Conservation (phyloP, 1,139 yeast genomes). For the Lodderomyces margitis region DNA sequence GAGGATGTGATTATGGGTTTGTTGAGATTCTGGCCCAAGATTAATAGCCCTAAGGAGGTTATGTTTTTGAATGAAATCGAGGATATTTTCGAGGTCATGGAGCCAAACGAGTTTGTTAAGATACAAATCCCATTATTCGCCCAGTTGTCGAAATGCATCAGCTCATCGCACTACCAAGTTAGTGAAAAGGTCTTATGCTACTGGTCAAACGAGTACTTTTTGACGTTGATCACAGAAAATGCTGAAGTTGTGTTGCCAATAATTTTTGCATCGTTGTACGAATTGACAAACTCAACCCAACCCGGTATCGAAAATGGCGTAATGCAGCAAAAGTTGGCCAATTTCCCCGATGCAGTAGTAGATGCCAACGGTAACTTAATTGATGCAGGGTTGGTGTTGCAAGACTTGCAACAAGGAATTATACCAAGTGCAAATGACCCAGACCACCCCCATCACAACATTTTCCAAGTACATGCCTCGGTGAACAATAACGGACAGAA, state of each 20-base stretch:
- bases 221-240: conserved; percentile 83
- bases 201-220: conserved; percentile 94
- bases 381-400: conserved; percentile 36
- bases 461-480: conserved; percentile 19
- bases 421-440: conserved; percentile 18
- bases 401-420: conserved; percentile 18
- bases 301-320: conserved; percentile 49
- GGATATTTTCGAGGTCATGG: conserved; percentile 95
- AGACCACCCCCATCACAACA: conserved; percentile 17
- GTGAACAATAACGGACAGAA: conserved; percentile 16
- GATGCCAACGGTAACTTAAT: conserved; percentile 50
- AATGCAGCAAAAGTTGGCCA: conserved; percentile 42
- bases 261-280: conserved; percentile 85
- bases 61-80: conserved; percentile 95
- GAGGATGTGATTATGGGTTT: conserved; percentile 95
- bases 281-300: conserved; percentile 60
- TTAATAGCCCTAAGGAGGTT: conserved; percentile 91
- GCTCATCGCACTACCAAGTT: conserved; percentile 96
- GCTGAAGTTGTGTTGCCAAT: conserved; percentile 93
- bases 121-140: conserved; percentile 93
- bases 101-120: conserved; percentile 86
- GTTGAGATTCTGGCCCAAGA: conserved; percentile 95
- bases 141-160: conserved; percentile 89
- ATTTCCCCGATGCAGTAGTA: conserved; percentile 40
- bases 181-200: conserved; percentile 92